A percentile compares a stretch with the other conserved stretches of the same genome.
phyloP scores from a whole-genome alignment of 331 rosid species.

The Prunus yedoensis region DNA sequence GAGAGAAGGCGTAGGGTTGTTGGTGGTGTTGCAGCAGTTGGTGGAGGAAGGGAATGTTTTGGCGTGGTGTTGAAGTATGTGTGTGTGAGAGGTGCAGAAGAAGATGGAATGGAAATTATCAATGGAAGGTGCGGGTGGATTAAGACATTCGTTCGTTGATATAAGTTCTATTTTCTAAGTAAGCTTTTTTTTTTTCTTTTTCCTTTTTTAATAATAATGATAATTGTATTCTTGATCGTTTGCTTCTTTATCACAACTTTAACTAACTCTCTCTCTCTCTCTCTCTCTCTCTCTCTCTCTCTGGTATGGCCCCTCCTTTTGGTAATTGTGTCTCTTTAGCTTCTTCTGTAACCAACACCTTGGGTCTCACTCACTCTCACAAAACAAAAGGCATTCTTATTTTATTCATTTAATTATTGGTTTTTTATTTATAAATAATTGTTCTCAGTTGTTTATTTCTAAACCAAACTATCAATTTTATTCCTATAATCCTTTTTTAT shows the following conservation, averaged over 20 bases:
- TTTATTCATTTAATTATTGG: background rate
- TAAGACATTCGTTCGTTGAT: conserved; percentile 4
- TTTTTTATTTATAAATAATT: too few species aligned
- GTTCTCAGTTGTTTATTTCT: too few species aligned
- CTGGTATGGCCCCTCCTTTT: conserved; percentile 27
- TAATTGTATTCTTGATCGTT: conserved; percentile 13
- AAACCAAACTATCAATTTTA: too few species aligned
- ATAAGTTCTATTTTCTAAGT: conserved; percentile 18
- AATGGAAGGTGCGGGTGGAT: background rate
- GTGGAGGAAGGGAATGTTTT: conserved; percentile 18
- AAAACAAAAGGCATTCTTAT: background rate
- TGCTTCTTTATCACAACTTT: conserved; percentile 54
- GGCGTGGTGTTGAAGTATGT: conserved; percentile 35
- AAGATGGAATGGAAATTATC: too few species aligned
- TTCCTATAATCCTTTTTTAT: too few species aligned
- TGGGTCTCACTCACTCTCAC: too few species aligned
- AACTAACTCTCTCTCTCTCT: conserved; percentile 21
- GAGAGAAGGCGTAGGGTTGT: background rate
- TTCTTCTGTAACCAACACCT: background rate
- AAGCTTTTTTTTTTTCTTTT: background rate
- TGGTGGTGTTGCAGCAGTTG: conserved; percentile 16
- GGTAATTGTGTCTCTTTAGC: background rate
- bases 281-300: too few species aligned
- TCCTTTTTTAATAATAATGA: background rate
- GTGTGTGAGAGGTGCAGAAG: conserved; percentile 5